Conservation (phyloP, 192 early-diverging fungal species). For the Coemansia sp. region DNA sequence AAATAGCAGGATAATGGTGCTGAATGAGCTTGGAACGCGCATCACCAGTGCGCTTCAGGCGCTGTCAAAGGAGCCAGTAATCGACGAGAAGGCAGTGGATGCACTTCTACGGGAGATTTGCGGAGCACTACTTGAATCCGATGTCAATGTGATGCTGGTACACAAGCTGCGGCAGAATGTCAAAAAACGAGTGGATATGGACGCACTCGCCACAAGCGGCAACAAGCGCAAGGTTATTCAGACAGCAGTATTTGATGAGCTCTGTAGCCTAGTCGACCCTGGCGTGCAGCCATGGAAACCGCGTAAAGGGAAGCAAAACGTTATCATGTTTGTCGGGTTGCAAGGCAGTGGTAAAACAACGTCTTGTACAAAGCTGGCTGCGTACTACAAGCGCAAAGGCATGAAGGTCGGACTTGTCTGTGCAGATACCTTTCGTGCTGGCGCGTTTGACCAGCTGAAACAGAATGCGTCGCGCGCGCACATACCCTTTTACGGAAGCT, state of each 20-base stretch:
- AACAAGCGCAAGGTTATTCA: constrained; percentile 89
- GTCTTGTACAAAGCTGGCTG: constrained; percentile 92
- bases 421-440: constrained; percentile 96
- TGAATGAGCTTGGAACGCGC: constrained; percentile 86
- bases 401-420: constrained; percentile 92
- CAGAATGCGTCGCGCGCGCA: constrained; percentile 98
- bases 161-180: constrained; percentile 81
- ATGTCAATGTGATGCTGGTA: constrained; percentile 89
- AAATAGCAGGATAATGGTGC: constrained; percentile 61
- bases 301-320: constrained; percentile 76
- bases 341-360: constrained; percentile 97
- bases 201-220: constrained; percentile 74
- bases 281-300: constrained; percentile 84
- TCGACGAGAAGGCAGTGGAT: constrained; percentile 86
- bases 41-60: constrained; percentile 81
- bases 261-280: constrained; percentile 82
- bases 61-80: constrained; percentile 78
- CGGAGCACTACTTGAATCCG: constrained; percentile 82
- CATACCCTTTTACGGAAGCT: constrained; percentile 91
- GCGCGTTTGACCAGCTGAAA: constrained; percentile 98
- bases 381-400: constrained; percentile 89
- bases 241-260: constrained; percentile 88
- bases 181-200: constrained; percentile 74
- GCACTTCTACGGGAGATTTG: constrained; percentile 82
- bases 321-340: constrained; percentile 97